Evolutionary conservation across 2,329 filamentous ascomycete genomes (phyloP).

Genomic region (Gaeumannomyces sp.): DNA sequence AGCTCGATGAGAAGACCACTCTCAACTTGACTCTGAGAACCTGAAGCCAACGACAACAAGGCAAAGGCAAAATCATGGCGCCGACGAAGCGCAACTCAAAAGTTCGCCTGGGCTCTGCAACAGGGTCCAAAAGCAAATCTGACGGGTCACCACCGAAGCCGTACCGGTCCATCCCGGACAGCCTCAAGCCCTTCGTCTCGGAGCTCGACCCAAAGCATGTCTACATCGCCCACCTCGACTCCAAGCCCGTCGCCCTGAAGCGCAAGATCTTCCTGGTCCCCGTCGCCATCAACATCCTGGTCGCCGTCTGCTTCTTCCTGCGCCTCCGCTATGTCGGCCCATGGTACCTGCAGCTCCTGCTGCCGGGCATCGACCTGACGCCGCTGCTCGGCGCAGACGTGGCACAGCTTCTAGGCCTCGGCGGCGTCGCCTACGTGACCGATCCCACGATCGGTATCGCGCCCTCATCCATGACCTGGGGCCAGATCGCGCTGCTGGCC

Average conservation of each 20-base stretch:
- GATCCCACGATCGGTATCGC: slow-evolving; percentile 58
- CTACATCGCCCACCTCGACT: slow-evolving; percentile 82
- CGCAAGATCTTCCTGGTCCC: slow-evolving; percentile 78
- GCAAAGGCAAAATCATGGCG: slow-evolving; percentile 3
- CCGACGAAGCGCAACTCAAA: slow-evolving; percentile 11
- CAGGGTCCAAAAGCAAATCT: slow-evolving; percentile 24
- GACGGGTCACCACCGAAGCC: slow-evolving; percentile 46
- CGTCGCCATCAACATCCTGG: slow-evolving; percentile 64
- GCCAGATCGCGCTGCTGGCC: slow-evolving; percentile 50
- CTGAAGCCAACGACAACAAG: background rate
- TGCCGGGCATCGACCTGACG: slow-evolving; percentile 24
- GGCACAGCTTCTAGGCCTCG: background rate
- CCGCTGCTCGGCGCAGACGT: background rate
- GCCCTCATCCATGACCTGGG: slow-evolving; percentile 42
- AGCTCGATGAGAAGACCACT: background rate
- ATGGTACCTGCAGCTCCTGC: slow-evolving; percentile 60
- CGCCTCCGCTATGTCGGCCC: slow-evolving; percentile 64
- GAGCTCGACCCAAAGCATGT: slow-evolving; percentile 62
- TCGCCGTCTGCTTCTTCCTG: slow-evolving; percentile 58
- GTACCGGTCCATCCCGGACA: slow-evolving; percentile 60
- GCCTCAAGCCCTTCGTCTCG: slow-evolving; percentile 59
- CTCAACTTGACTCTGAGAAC: background rate
- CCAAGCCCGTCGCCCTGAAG: slow-evolving; percentile 64
- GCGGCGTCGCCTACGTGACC: slow-evolving; percentile 53
- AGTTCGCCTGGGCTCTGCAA: slow-evolving; percentile 18